phyloP scores from a whole-genome alignment of 2,329 filamentous ascomycete species.

The Laburnicola sp. region DNA sequence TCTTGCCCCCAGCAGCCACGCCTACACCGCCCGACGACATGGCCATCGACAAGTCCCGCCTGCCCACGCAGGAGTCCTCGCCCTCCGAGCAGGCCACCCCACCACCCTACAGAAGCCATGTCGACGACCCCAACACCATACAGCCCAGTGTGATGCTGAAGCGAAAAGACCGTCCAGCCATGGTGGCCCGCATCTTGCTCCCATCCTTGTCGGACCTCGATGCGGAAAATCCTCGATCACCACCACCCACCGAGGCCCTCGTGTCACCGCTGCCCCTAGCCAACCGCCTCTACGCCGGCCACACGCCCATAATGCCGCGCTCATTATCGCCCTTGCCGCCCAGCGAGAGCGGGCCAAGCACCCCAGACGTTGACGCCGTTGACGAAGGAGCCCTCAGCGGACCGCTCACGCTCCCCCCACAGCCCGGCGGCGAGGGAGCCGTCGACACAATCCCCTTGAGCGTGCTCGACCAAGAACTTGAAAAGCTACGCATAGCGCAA shows the following conservation, averaged over 20 bases:
- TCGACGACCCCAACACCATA: constrained; percentile 7
- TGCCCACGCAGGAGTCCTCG: constrained; percentile 12
- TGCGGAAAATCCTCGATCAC: constrained; percentile 35
- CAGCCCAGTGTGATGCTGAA: constrained; percentile 27
- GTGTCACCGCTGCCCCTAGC: constrained; percentile 41
- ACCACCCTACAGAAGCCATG: too few species aligned
- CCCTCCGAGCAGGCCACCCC: constrained; percentile 10
- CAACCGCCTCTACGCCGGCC: constrained; percentile 42
- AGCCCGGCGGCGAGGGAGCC: constrained; percentile 36
- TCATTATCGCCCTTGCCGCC: constrained; percentile 17
- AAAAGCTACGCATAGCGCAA: constrained; percentile 30
- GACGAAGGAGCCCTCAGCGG: constrained; percentile 31
- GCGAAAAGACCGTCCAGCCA: constrained; percentile 26
- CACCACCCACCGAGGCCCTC: constrained; percentile 35
- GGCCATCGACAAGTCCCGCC: constrained; percentile 25
- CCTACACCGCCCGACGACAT: constrained; percentile 38
- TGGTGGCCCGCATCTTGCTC: constrained; percentile 31
- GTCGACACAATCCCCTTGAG: constrained; percentile 35
- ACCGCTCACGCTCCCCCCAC: constrained; percentile 37
- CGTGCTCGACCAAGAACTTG: constrained; percentile 31
- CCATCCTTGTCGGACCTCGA: constrained; percentile 21
- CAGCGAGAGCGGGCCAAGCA: constrained; percentile 18
- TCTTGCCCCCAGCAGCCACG: constrained; percentile 26
- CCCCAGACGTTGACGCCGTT: constrained; percentile 29
- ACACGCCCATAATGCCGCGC: constrained; percentile 39